These are phyloP conservation scores for Capsicum baccatum DNA, from an alignment of 257 asterid genomes.

Conservation along the genomic window DNA sequence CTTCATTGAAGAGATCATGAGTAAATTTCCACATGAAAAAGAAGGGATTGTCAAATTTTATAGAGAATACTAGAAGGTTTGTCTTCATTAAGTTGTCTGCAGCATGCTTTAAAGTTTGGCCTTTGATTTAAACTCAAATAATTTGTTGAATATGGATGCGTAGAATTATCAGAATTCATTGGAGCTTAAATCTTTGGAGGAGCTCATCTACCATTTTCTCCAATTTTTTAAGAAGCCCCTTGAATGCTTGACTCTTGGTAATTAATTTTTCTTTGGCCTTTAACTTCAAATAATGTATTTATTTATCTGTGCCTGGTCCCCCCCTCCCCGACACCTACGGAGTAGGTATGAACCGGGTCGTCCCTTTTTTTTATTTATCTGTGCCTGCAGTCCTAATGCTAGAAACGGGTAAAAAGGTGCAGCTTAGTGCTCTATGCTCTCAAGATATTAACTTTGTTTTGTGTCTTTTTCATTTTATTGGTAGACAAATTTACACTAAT, in stretches of 20 bases:
- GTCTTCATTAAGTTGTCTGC: slow-evolving; percentile 59
- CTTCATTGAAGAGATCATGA: slow-evolving; percentile 71
- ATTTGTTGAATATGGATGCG: slow-evolving; percentile 39
- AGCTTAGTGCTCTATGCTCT: neutral
- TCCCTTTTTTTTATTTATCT: neutral
- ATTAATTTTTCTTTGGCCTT: slow-evolving; percentile 26
- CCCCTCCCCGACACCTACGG: too few species aligned
- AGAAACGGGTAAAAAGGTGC: neutral
- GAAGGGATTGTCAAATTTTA: slow-evolving; percentile 87
- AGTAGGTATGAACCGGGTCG: too few species aligned
- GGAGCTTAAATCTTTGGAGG: slow-evolving; percentile 95
- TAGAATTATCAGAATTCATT: slow-evolving; percentile 91
- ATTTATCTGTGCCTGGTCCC: neutral
- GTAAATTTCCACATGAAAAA: slow-evolving; percentile 87
- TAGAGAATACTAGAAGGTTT: slow-evolving; percentile 95
- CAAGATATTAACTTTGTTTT: neutral
- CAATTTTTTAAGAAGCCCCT: slow-evolving; percentile 92
- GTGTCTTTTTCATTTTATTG: neutral
- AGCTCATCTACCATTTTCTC: slow-evolving; percentile 86
- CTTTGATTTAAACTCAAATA: slow-evolving; percentile 37
- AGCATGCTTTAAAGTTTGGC: slow-evolving; percentile 41
- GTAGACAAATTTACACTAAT: neutral
- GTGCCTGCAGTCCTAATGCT: slow-evolving; percentile 2
- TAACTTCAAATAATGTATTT: slow-evolving; percentile 13
- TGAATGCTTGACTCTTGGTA: slow-evolving; percentile 95